These are phyloP conservation scores for Ilyonectria sp. DNA, from an alignment of 2,329 filamentous ascomycete species.

Conservation along the genomic window DNA sequence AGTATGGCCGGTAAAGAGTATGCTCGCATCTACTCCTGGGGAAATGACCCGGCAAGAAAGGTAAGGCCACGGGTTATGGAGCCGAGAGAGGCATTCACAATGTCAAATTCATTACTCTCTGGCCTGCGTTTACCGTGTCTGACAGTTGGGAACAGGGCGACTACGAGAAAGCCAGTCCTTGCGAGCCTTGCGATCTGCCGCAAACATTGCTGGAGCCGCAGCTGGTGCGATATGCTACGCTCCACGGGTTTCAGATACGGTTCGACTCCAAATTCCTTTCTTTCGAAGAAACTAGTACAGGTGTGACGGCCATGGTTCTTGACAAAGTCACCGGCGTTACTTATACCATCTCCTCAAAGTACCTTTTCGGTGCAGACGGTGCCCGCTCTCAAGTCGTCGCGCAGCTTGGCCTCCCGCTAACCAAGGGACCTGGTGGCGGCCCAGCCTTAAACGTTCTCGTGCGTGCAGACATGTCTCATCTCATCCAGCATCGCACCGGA, in stretches of 20 bases:
- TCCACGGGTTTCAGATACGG: slow-evolving; percentile 54
- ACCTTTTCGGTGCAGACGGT: slow-evolving; percentile 70
- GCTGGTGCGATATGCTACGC: slow-evolving; percentile 52
- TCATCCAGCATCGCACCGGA: slow-evolving; percentile 65
- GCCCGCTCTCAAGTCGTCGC: slow-evolving; percentile 57
- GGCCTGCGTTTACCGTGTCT: no score
- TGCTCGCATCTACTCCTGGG: slow-evolving; percentile 66
- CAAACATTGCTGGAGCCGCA: slow-evolving; percentile 11
- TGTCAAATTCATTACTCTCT: no score
- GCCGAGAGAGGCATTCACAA: no score
- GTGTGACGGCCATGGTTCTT: slow-evolving; percentile 50
- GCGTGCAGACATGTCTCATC: slow-evolving; percentile 64
- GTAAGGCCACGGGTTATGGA: slow-evolving; percentile 42
- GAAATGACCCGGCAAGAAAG: slow-evolving; percentile 60
- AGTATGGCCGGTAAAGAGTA: slow-evolving; percentile 68
- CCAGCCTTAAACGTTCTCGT: slow-evolving; percentile 59
- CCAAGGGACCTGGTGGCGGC: slow-evolving; percentile 59
- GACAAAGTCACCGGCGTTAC: slow-evolving; percentile 54
- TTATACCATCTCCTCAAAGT: slow-evolving; percentile 65
- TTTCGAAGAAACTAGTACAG: slow-evolving; percentile 44
- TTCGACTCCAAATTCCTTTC: slow-evolving; percentile 55
- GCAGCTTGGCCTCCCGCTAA: slow-evolving; percentile 56
- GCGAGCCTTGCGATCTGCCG: slow-evolving; percentile 7
- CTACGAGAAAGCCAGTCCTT: slow-evolving; percentile 16
- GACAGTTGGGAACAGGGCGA: not conserved